phyloP scores from a whole-genome alignment of 441 rosid species.

The Biscutella laevigata region DNA sequence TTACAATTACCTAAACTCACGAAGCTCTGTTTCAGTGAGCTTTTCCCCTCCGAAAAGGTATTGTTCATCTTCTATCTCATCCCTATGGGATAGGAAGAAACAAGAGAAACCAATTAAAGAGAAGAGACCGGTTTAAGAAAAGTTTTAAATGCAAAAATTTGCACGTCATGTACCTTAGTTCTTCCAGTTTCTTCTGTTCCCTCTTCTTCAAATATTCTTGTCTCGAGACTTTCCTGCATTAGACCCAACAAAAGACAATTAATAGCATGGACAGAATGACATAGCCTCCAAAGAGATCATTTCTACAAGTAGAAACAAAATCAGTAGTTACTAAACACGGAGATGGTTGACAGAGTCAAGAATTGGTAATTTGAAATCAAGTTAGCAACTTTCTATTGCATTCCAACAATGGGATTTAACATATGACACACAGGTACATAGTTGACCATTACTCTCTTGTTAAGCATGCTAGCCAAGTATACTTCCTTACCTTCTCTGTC shows the following conservation, averaged over 20 bases:
- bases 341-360: conserved; percentile 4
- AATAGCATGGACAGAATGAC: conserved; percentile 6
- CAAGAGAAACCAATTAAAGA: conserved; percentile 6
- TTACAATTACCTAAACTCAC: conserved; percentile 47
- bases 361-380: neutral
- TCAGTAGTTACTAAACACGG: neutral
- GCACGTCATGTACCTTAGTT: conserved; percentile 69
- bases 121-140: too few relatives aligned
- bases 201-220: conserved; percentile 75
- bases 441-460: conserved; percentile 2
- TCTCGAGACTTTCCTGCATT: conserved; percentile 76
- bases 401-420: neutral
- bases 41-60: conserved; percentile 70
- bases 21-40: conserved; percentile 65
- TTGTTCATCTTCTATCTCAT: conserved; percentile 61
- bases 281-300: conserved; percentile 6
- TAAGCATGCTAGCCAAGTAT: conserved; percentile 9
- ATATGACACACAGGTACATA: neutral
- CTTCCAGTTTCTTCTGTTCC: conserved; percentile 73
- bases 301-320: neutral
- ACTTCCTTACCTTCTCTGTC: conserved; percentile 7
- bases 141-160: too few relatives aligned
- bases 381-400: conserved; percentile 5
- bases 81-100: conserved; percentile 28
- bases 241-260: conserved; percentile 11